These are phyloP conservation scores for Gossypium anomalum DNA, from an alignment of 345 rosid species.

Conservation along the genomic window DNA sequence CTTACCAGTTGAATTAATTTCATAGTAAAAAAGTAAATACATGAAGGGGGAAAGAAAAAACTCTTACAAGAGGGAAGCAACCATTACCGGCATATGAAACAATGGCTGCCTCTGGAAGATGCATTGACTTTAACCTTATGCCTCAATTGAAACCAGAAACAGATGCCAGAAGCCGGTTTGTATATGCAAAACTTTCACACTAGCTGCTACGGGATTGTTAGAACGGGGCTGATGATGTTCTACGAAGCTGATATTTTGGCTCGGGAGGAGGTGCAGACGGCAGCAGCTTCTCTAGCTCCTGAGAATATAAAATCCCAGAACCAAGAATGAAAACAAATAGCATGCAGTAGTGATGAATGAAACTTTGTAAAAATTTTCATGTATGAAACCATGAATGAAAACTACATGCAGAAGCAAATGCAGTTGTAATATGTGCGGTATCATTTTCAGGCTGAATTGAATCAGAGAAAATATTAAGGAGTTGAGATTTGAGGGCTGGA, in stretches of 20 bases:
- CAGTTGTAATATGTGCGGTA: not conserved
- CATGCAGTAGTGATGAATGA: not conserved
- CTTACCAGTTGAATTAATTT: constrained; percentile 6
- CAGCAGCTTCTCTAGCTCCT: constrained; percentile 66
- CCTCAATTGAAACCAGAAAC: not conserved
- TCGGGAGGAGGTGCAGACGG: constrained; percentile 53
- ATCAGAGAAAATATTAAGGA: not conserved
- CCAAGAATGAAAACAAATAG: not conserved
- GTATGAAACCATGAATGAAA: not conserved
- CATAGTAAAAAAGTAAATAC: not conserved
- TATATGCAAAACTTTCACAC: constrained; percentile 16
- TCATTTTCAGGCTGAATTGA: not conserved
- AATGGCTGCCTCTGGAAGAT: constrained; percentile 8
- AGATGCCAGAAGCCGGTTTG: not conserved
- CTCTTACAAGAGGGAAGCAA: not conserved
- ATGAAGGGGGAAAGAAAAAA: not conserved
- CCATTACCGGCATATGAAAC: not conserved
- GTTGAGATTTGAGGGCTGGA: not conserved
- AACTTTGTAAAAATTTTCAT: not conserved
- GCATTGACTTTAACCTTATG: not conserved
- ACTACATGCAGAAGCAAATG: not conserved
- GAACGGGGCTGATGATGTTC: constrained; percentile 65
- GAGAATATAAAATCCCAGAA: constrained; percentile 8
- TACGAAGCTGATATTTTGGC: constrained; percentile 61
- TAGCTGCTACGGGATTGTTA: constrained; percentile 22